A percentile compares a stretch with the other conserved stretches of the same genome.
Conservation (phyloP, 2,329 filamentous ascomycete species). For the Diaporthe vexans region DNA sequence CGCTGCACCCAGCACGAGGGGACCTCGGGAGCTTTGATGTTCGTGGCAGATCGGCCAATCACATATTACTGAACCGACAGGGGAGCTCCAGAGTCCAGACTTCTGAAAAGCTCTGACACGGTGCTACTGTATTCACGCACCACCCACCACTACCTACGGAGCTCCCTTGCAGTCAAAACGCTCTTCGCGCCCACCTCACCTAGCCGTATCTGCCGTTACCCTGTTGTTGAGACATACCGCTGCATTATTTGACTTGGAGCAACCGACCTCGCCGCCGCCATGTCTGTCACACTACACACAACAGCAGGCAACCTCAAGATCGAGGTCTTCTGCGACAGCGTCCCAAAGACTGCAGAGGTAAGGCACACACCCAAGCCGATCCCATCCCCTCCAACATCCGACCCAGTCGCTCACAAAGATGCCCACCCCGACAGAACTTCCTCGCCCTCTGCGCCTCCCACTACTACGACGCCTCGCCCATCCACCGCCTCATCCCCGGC, state of each 20-base stretch:
- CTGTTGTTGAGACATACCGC: background rate
- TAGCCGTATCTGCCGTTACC: background rate
- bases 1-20: conserved; percentile 1
- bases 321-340: conserved; percentile 95
- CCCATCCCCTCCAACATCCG: background rate
- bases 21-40: conserved; percentile 9
- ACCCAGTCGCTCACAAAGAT: background rate
- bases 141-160: background rate
- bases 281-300: conserved; percentile 86
- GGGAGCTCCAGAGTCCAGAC: conserved; percentile 16
- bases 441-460: conserved; percentile 85
- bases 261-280: conserved; percentile 49
- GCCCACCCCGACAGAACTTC: conserved; percentile 75
- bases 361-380: conserved; percentile 42
- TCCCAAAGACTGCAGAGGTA: conserved; percentile 92
- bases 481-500: conserved; percentile 83
- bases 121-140: background rate
- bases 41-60: conserved; percentile 17
- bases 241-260: background rate
- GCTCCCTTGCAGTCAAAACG: conserved; percentile 9
- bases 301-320: conserved; percentile 92
- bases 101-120: conserved; percentile 16
- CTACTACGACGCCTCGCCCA: conserved; percentile 81
- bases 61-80: conserved; percentile 34
- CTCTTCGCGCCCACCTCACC: background rate